Evolutionary conservation across 2,329 filamentous ascomycete species (phyloP).

Genomic region (Geoglossum cookeanum): DNA sequence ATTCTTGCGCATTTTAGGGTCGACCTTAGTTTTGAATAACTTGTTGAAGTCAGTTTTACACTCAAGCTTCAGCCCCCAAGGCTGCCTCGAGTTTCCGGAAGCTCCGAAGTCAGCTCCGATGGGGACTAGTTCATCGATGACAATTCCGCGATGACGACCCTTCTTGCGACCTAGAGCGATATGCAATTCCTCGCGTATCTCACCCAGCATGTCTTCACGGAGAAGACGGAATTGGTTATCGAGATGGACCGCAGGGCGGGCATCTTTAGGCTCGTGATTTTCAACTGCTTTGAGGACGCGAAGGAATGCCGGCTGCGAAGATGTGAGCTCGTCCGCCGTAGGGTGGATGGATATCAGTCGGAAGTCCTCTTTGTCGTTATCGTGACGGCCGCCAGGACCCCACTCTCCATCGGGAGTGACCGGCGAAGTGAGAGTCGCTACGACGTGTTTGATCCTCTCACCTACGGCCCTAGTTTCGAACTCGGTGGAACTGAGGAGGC

Average conservation of each 20-base stretch:
- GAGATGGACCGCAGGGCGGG: conserved; percentile 31
- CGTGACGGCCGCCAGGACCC: conserved; percentile 46
- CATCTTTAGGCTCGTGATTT: conserved; percentile 22
- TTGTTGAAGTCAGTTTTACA: conserved; percentile 26
- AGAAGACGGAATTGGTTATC: conserved; percentile 56
- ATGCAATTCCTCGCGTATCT: conserved; percentile 42
- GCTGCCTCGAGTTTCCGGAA: conserved; percentile 11
- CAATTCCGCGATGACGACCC: conserved; percentile 20
- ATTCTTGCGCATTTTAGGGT: conserved; percentile 19
- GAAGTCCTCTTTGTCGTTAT: conserved; percentile 50
- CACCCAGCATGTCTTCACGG: conserved; percentile 50
- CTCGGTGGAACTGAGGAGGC: conserved; percentile 14
- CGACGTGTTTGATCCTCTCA: conserved; percentile 24
- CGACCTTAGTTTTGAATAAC: conserved; percentile 16
- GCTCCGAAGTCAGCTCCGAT: conserved; percentile 21
- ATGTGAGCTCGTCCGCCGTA: conserved; percentile 43
- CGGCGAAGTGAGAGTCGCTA: conserved; percentile 15
- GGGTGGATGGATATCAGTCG: conserved; percentile 43
- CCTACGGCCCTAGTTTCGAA: conserved; percentile 18
- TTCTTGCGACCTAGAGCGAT: conserved; percentile 30
- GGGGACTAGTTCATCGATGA: conserved; percentile 24
- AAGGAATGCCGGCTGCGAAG: conserved; percentile 33
- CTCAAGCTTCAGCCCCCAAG: conserved; percentile 24
- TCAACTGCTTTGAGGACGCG: conserved; percentile 27
- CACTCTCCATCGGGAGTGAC: conserved; percentile 6